phyloP scores from a whole-genome alignment of 257 asterid species.

The Solanum infundibuliforme region DNA sequence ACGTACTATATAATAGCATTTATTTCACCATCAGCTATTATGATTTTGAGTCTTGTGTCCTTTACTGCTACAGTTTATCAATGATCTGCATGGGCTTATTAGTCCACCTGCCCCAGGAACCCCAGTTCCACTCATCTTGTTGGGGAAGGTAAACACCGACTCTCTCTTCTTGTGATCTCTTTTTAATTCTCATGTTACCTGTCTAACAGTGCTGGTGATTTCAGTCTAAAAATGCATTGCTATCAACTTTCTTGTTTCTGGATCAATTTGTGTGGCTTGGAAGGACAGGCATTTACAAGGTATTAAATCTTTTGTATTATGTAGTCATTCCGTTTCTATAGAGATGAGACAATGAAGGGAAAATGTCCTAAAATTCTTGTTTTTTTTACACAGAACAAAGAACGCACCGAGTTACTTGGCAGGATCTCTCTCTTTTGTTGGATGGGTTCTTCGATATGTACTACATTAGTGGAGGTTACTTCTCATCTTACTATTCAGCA shows the following conservation, averaged over 20 bases:
- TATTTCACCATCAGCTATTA: not conserved
- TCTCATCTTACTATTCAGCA: not conserved
- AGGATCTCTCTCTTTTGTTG: slow-evolving; percentile 88
- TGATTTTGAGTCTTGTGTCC: not conserved
- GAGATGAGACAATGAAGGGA: not conserved
- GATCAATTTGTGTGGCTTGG: slow-evolving; percentile 96
- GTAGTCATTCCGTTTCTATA: not conserved
- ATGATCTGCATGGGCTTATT: slow-evolving; percentile 81
- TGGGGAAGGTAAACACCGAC: slow-evolving; percentile 65
- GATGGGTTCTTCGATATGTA: slow-evolving; percentile 69
- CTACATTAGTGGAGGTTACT: slow-evolving; percentile 73
- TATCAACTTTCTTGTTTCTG: slow-evolving; percentile 81
- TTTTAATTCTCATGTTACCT: not conserved
- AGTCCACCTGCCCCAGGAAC: slow-evolving; percentile 85
- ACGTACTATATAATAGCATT: not conserved
- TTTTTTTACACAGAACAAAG: slow-evolving; percentile 53
- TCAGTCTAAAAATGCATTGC: slow-evolving; percentile 87
- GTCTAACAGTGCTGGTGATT: slow-evolving; percentile 5
- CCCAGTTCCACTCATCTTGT: slow-evolving; percentile 68
- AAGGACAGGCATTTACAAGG: slow-evolving; percentile 92
- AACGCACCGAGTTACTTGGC: slow-evolving; percentile 64
- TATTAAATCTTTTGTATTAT: not conserved
- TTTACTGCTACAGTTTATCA: slow-evolving; percentile 55
- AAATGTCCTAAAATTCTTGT: not conserved
- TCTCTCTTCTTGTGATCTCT: not conserved